phyloP scores from a whole-genome alignment of 345 rosid genomes.

The Angophora floribunda region DNA sequence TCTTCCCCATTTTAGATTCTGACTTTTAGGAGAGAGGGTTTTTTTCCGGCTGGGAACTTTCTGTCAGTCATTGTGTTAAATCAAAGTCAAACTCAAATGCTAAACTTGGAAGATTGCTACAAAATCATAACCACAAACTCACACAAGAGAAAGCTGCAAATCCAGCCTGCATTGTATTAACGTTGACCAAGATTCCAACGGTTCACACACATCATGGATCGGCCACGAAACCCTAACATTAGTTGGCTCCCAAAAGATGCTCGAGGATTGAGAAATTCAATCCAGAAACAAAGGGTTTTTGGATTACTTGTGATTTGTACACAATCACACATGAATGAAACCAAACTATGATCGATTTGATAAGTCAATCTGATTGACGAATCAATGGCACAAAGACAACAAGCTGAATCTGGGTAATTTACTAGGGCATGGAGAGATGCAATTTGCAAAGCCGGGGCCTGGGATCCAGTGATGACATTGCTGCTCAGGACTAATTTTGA shows the following conservation, averaged over 20 bases:
- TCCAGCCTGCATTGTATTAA: neutral
- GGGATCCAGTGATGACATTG: neutral
- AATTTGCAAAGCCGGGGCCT: neutral
- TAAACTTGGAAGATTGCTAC: neutral
- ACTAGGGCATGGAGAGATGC: neutral
- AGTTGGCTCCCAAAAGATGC: neutral
- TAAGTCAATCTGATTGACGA: neutral
- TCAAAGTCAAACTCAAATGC: neutral
- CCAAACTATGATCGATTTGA: neutral
- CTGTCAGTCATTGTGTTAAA: neutral
- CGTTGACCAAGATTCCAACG: neutral
- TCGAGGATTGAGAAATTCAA: neutral
- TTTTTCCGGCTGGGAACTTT: neutral
- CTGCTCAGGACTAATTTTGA: neutral
- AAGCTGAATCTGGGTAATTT: neutral
- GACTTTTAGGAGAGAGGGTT: neutral
- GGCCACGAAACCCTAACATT: neutral
- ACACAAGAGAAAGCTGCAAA: neutral
- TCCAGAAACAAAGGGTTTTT: neutral
- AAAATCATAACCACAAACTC: neutral
- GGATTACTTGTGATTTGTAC: neutral
- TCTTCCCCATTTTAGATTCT: neutral
- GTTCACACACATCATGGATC: neutral
- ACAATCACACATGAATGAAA: neutral
- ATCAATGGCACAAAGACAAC: neutral